A percentile compares a stretch with the other conserved stretches of the same genome.
Conservation (phyloP, 2,329 filamentous ascomycete species). For the Ceratocystis ficicola region DNA sequence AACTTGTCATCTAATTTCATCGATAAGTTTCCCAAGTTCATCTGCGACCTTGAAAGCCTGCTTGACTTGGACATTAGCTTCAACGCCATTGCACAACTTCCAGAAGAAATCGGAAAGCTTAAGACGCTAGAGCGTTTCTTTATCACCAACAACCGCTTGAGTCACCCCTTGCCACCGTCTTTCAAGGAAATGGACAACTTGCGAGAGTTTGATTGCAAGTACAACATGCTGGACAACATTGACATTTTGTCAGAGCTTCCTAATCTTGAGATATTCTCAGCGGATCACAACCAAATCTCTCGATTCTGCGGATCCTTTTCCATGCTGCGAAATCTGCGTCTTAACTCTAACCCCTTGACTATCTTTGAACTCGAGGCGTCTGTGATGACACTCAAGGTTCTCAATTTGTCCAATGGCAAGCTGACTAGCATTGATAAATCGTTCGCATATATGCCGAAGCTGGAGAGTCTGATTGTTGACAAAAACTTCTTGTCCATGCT, state of each 20-base stretch:
- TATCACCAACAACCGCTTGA: conserved; percentile 87
- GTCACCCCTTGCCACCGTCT: conserved; percentile 58
- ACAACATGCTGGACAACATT: conserved; percentile 80
- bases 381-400: conserved; percentile 67
- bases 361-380: conserved; percentile 72
- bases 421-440: conserved; percentile 79
- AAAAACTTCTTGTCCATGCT: conserved; percentile 92
- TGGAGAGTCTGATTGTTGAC: conserved; percentile 80
- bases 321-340: conserved; percentile 66
- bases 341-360: conserved; percentile 92
- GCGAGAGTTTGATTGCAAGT: conserved; percentile 86
- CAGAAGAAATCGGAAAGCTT: conserved; percentile 65
- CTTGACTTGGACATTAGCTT: conserved; percentile 95
- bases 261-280: conserved; percentile 73
- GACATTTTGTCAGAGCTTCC: conserved; percentile 76
- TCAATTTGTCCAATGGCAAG: conserved; percentile 87
- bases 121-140: conserved; percentile 75
- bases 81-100: conserved; percentile 71
- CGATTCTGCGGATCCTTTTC: conserved; percentile 83
- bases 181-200: conserved; percentile 65
- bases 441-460: conserved; percentile 74
- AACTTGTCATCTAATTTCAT: conserved; percentile 93
- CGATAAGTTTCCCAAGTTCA: conserved; percentile 68
- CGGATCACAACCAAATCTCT: conserved; percentile 86
- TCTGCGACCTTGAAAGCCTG: conserved; percentile 69